Evolutionary conservation across 768 basidiomycete genomes (phyloP).

Genomic region (Termitomyces sp.): DNA sequence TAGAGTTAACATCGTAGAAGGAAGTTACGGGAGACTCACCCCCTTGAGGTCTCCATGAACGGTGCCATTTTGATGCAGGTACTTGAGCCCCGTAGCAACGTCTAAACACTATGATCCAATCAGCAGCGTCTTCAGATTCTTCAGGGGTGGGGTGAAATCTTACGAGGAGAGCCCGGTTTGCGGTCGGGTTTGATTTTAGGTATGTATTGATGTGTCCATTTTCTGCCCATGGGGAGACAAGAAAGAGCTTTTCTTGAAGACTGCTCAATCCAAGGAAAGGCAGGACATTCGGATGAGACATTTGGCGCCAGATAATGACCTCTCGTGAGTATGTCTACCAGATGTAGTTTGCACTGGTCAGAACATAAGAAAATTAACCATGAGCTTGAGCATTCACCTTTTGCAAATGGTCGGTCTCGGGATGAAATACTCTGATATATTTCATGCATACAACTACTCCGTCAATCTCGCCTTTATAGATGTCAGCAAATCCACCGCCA

Average conservation of each 20-base stretch:
- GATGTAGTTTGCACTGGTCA: too few species aligned
- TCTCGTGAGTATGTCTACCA: too few species aligned
- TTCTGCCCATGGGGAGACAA: not conserved
- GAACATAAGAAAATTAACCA: too few species aligned
- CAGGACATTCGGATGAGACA: not conserved
- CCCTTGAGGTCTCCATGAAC: not conserved
- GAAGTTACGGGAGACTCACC: not conserved
- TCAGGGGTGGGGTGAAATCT: not conserved
- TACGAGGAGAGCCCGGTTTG: not conserved
- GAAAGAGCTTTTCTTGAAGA: not conserved
- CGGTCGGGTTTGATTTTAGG: not conserved
- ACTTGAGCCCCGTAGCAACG: not conserved
- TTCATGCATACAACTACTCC: too few species aligned
- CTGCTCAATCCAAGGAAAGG: not conserved
- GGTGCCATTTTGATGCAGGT: not conserved
- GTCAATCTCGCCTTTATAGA: too few species aligned
- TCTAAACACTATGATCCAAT: not conserved
- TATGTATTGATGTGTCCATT: not conserved
- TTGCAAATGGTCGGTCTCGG: not conserved
- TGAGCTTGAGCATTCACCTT: too few species aligned
- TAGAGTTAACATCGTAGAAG: not conserved
- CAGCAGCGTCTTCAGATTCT: not conserved
- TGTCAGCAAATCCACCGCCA: too few species aligned
- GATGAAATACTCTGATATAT: too few species aligned
- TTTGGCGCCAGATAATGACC: too few species aligned